These are phyloP conservation scores for Elongisporangium anandrum DNA, from an alignment of 352 stramenopile genomes.

Conservation along the genomic window DNA sequence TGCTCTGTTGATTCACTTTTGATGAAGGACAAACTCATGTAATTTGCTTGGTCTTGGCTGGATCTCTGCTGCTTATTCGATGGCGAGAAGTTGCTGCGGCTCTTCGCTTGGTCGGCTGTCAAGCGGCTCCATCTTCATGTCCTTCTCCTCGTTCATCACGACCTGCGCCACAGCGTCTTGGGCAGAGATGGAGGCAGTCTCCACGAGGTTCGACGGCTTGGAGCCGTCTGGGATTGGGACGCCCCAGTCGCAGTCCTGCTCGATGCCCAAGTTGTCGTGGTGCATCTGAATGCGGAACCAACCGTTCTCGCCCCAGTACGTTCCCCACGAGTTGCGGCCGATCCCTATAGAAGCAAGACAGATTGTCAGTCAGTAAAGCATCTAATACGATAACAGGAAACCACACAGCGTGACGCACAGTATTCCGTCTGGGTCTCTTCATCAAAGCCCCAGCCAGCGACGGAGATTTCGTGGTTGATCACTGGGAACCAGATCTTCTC, in stretches of 20 bases:
- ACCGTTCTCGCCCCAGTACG: conserved; percentile 91
- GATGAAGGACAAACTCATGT: not conserved
- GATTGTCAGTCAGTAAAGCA: not conserved
- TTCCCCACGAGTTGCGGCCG: conserved; percentile 90
- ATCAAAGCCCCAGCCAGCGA: conserved; percentile 85
- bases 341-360: conserved; percentile 52
- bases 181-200: conserved; percentile 1
- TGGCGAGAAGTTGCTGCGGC: conserved; percentile 11
- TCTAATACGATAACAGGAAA: not conserved
- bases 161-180: conserved; percentile 2
- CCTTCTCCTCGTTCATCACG: conserved; percentile 1
- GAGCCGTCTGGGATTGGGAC: conserved; percentile 79
- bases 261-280: conserved; percentile 88
- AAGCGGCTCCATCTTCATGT: conserved; percentile 19
- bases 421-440: conserved; percentile 87
- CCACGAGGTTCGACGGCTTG: conserved; percentile 29
- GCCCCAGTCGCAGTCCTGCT: conserved; percentile 87
- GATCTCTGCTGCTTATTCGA: conserved; percentile 19
- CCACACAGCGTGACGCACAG: conserved; percentile 36
- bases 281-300: conserved; percentile 91
- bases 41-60: not conserved
- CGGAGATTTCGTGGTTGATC: conserved; percentile 89
- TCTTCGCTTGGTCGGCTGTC: not conserved
- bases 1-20: too few species aligned
- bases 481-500: conserved; percentile 77